These are phyloP conservation scores for Trametopsis cervina DNA, from an alignment of 768 basidiomycete genomes.

Conservation along the genomic window DNA sequence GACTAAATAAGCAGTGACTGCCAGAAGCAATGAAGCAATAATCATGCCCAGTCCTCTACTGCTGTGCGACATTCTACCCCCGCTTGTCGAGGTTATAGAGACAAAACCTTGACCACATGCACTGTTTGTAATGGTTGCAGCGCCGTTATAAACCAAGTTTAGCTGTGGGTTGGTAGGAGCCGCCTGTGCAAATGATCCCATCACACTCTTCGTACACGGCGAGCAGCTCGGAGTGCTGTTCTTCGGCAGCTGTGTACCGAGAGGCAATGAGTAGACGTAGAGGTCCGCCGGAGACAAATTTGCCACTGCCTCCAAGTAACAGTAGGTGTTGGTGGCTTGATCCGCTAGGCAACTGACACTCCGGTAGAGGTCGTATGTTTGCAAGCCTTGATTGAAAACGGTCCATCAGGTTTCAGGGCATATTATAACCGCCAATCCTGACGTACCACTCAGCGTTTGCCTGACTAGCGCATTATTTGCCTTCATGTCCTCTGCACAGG, in stretches of 20 bases:
- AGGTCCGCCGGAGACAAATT: conserved; percentile 54
- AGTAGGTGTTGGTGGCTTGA: conserved; percentile 57
- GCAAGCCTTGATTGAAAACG: conserved; percentile 51
- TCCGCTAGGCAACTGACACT: conserved; percentile 53
- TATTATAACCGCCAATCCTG: too few species aligned
- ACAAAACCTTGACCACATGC: conserved; percentile 49
- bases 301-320: conserved; percentile 60
- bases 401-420: too few species aligned
- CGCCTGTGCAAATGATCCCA: conserved; percentile 45
- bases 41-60: neutral
- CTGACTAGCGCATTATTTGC: conserved; percentile 44
- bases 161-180: conserved; percentile 11
- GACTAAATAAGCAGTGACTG: neutral
- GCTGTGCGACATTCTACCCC: too few species aligned
- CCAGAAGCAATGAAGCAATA: neutral
- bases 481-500: conserved; percentile 52
- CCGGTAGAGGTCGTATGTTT: conserved; percentile 57
- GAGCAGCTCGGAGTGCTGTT: conserved; percentile 50
- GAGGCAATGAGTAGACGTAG: conserved; percentile 67
- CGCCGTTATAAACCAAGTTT: conserved; percentile 39
- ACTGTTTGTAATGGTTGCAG: conserved; percentile 37
- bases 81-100: neutral
- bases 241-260: conserved; percentile 48
- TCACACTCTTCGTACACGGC: conserved; percentile 51
- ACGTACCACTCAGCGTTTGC: conserved; percentile 49